These are phyloP conservation scores for Phaseolus lunatus DNA, from an alignment of 306 rosid species.

Conservation along the genomic window DNA sequence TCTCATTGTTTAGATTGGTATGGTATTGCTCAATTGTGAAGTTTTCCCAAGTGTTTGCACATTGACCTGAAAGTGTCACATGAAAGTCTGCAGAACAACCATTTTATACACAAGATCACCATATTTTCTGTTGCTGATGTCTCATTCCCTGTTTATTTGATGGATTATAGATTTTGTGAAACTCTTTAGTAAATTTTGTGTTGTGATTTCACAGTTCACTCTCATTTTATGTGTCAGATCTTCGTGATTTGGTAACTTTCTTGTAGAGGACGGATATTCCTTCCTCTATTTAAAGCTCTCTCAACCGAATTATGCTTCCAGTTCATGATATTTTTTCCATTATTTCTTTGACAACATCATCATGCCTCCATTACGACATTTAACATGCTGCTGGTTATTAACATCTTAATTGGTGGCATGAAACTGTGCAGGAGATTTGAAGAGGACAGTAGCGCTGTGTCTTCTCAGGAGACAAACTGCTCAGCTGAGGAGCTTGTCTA, in stretches of 20 bases:
- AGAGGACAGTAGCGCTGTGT: constrained; percentile 55
- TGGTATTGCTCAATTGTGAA: neutral
- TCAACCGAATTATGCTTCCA: neutral
- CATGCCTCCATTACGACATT: neutral
- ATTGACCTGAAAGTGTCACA: neutral
- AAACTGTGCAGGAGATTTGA: constrained; percentile 49
- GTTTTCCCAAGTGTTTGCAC: neutral
- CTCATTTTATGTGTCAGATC: neutral
- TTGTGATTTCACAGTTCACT: neutral
- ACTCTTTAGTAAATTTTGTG: neutral
- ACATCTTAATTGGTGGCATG: constrained; percentile 12
- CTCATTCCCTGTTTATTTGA: constrained; percentile 7
- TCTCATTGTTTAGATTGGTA: neutral
- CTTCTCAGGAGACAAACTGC: constrained; percentile 59
- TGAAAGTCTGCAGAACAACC: neutral
- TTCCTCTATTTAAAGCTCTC: constrained; percentile 1
- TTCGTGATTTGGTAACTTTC: neutral
- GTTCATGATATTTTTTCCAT: neutral
- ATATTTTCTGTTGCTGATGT: neutral
- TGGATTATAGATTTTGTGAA: constrained; percentile 7
- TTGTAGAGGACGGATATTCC: neutral
- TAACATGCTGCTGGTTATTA: neutral
- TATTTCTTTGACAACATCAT: neutral
- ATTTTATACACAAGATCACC: neutral
- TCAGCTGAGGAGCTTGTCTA: constrained; percentile 47